Evolutionary conservation across 257 asterid species (phyloP), one percentile per base, ranked within the genome.

Genomic region (Fraxinus pennsylvanica): DNA sequence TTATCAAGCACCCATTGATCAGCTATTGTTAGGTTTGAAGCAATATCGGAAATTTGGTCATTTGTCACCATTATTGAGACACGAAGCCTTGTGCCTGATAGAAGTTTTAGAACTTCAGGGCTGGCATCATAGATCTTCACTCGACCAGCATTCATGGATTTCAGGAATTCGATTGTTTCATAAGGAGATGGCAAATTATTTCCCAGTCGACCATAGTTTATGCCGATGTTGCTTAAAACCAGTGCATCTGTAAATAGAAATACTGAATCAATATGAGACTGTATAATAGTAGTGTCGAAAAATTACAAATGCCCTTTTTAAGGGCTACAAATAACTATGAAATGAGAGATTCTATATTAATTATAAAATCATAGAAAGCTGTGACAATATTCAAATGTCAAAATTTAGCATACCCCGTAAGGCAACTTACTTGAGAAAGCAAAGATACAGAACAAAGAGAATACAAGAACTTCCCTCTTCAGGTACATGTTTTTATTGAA

Each of bases 181-280:
- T 84, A 82, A 8, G 91, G 86, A 4, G 96, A 81, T 9, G 93
- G 95, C 29, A 93, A 45, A 74, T 89, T 82, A 85, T 80, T 74
- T 35, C 90, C 98, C 3, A 87, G 14, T 25, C 84, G 84, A 0
- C 98, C 96, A 71, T 92, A 94, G 84, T 92, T 90, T 79, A 94
- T 13, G 30, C 98, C 98, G 4, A 89, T 76, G 50, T 79, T 86
- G 73, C 67, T 77, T 68, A 85, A 43, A 2, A 65, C 35, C 1
- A 17, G 69, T 77, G 88, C 92, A 84, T 61, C 92, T 90, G 87
- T 63, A 63, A 9, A 35, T 14, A 35, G 30, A 66, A 12, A 76
- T 9, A 45, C 27, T 2, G 29, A 71, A 6, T 21, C 13, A 15
- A 1, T 63, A 27, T 63, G 69, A 25, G 0, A 9, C 68, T 33